Evolutionary conservation across 108 stramenopile genomes (phyloP), one percentile per base, ranked within the genome.

Genomic region (Ochromonas danica): DNA sequence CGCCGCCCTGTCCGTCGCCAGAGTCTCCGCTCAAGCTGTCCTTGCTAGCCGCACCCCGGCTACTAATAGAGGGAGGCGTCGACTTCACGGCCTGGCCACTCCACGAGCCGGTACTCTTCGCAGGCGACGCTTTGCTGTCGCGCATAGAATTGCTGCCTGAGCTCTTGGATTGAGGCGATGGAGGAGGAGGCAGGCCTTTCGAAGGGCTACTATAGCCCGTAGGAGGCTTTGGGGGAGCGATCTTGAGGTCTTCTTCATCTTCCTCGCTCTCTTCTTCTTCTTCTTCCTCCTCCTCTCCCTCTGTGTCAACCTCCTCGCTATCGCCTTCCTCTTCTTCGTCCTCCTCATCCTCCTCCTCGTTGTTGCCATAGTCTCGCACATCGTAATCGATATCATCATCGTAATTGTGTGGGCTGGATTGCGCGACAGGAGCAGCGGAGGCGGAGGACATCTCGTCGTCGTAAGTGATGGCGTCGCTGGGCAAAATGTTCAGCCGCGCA

Each of bases 201-300:
- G n/a, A n/a, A n/a, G n/a, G n/a, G n/a, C n/a, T n/a, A n/a, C n/a
- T n/a, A n/a, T n/a, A n/a, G n/a, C n/a, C n/a, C n/a, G n/a, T n/a
- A n/a, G n/a, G n/a, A n/a, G n/a, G n/a, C n/a, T n/a, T n/a, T n/a
- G n/a, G n/a, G n/a, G n/a, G n/a, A n/a, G n/a, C n/a, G n/a, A n/a
- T n/a, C n/a, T n/a, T n/a, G n/a, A n/a, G n/a, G n/a, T 75, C 63
- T 28, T 14, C 3, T 35, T 75, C 28, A 28, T 38, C 43, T 75
- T 41, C 51, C 31, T 36, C 27, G 31, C 27, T 27, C 3, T 45
- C 72, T 28, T 75, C 43, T 6, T 10, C 27, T 27, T 75, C 72
- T 28, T 75, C 72, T 6, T 27, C 72, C 3, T 75, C 40, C 6
- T 75, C 72, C 6, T 75, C 72, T 3, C 38, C 72, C 10, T 45